A percentile compares a stretch with the other conserved stretches of the same genome.
Evolutionary conservation across 2,329 filamentous ascomycete species (phyloP).

Genomic region (Fusarium sp.): DNA sequence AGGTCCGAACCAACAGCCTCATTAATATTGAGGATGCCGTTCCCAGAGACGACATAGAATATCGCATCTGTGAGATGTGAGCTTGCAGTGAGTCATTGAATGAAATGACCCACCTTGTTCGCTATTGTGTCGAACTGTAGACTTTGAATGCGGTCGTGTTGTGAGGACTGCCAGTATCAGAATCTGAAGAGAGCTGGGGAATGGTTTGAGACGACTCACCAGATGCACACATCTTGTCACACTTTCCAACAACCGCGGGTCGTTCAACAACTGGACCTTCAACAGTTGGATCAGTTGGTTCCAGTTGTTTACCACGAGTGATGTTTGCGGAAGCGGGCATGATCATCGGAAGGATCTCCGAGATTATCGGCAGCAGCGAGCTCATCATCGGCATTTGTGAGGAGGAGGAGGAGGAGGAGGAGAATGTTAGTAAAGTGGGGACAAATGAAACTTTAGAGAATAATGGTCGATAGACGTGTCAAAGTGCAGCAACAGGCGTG

Average conservation of each 20-base stretch:
- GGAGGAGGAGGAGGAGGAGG: no score
- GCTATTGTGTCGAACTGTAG: slow-evolving; percentile 74
- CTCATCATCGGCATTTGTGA: slow-evolving; percentile 52
- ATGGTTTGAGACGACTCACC: slow-evolving; percentile 53
- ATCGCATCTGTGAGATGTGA: slow-evolving; percentile 65
- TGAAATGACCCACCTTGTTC: slow-evolving; percentile 63
- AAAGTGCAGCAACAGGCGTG: not conserved
- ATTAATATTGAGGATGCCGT: slow-evolving; percentile 67
- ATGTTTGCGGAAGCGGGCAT: slow-evolving; percentile 67
- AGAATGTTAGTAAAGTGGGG: not conserved
- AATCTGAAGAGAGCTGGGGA: not conserved
- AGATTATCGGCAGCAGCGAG: slow-evolving; percentile 63
- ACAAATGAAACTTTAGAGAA: not conserved
- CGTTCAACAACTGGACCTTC: slow-evolving; percentile 49
- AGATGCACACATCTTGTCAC: slow-evolving; percentile 72
- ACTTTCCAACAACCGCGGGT: slow-evolving; percentile 70
- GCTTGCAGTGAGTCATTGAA: not conserved
- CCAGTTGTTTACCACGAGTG: slow-evolving; percentile 58
- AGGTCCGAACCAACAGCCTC: slow-evolving; percentile 61
- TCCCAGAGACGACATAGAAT: slow-evolving; percentile 70
- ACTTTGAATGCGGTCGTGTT: slow-evolving; percentile 68
- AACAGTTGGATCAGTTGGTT: slow-evolving; percentile 50
- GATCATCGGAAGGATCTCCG: slow-evolving; percentile 68
- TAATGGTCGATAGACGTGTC: not conserved
- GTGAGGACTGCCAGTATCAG: slow-evolving; percentile 61